These are phyloP conservation scores for Porphyra umbilicalis DNA, from an alignment of 31 red algal species.

Conservation along the genomic window DNA sequence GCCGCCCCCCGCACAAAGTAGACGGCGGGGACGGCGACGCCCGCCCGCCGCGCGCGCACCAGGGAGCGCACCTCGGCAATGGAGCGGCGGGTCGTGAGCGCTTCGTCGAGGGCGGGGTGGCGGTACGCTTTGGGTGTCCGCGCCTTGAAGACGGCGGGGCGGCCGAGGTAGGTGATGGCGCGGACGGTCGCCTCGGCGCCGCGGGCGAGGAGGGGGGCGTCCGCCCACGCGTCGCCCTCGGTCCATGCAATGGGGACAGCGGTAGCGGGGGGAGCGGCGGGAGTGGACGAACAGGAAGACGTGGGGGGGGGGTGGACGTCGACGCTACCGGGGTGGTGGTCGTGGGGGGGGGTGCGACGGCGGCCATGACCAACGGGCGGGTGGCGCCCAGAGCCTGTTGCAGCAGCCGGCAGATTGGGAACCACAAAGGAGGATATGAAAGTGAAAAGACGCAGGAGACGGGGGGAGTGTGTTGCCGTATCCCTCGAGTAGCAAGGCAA, in stretches of 20 bases:
- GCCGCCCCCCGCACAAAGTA: slow-evolving; percentile 36
- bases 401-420: too few relatives aligned
- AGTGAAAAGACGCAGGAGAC: too few relatives aligned
- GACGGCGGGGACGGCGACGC: slow-evolving; percentile 58
- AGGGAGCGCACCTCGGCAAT: slow-evolving; percentile 45
- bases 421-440: too few relatives aligned
- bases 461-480: too few relatives aligned
- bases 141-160: slow-evolving; percentile 33
- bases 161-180: slow-evolving; percentile 21
- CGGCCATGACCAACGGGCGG: too few relatives aligned
- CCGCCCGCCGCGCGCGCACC: slow-evolving; percentile 34
- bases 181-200: slow-evolving; percentile 60
- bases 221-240: not conserved
- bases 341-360: too few relatives aligned
- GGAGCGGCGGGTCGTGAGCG: slow-evolving; percentile 38
- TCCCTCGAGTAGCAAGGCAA: too few relatives aligned
- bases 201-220: slow-evolving; percentile 17
- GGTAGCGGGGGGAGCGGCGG: too few relatives aligned
- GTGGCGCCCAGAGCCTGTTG: too few relatives aligned
- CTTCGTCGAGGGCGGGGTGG: slow-evolving; percentile 41
- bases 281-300: too few relatives aligned
- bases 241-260: not conserved
- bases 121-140: slow-evolving; percentile 64
- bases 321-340: not conserved
- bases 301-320: not conserved